A percentile compares a stretch with the other conserved stretches of the same genome.
These are phyloP conservation scores for Colletotrichum lini DNA, from an alignment of 2,329 filamentous ascomycete genomes.

Conservation along the genomic window DNA sequence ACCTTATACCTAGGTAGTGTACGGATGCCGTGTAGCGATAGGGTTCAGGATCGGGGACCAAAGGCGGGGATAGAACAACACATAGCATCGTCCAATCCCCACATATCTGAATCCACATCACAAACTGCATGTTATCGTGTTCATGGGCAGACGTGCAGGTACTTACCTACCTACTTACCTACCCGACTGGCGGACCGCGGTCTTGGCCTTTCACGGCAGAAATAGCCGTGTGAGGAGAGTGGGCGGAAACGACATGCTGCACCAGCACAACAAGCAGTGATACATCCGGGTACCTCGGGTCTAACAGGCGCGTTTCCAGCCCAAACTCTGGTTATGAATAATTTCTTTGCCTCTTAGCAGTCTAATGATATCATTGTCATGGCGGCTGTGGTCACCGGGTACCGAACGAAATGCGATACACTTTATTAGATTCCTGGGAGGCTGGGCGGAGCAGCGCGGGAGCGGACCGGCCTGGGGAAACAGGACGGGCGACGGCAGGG, in stretches of 20 bases:
- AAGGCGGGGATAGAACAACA: no score
- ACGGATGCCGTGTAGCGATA: no score
- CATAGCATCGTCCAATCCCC: no score
- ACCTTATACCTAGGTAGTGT: no score
- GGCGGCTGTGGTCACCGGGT: not conserved
- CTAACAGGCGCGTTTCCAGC: not conserved
- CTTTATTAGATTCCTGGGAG: not conserved
- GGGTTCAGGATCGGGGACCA: no score
- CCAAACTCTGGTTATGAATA: not conserved
- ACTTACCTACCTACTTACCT: not conserved
- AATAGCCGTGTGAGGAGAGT: not conserved
- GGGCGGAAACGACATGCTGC: not conserved
- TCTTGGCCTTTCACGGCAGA: not conserved
- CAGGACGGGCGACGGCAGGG: constrained; percentile 24
- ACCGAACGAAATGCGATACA: constrained; percentile 28
- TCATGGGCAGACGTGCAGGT: not conserved
- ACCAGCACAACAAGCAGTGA: not conserved
- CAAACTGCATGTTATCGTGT: not conserved
- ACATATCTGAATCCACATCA: no score
- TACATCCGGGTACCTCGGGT: not conserved
- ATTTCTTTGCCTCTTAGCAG: constrained; percentile 1
- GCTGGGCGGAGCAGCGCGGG: constrained; percentile 28
- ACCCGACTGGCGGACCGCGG: not conserved
- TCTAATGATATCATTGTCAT: constrained; percentile 1
- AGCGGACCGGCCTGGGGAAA: constrained; percentile 39